A percentile compares a stretch with the other conserved stretches of the same genome.
Conservation (phyloP, 331 rosid species). For the Quercus tomentella region DNA sequence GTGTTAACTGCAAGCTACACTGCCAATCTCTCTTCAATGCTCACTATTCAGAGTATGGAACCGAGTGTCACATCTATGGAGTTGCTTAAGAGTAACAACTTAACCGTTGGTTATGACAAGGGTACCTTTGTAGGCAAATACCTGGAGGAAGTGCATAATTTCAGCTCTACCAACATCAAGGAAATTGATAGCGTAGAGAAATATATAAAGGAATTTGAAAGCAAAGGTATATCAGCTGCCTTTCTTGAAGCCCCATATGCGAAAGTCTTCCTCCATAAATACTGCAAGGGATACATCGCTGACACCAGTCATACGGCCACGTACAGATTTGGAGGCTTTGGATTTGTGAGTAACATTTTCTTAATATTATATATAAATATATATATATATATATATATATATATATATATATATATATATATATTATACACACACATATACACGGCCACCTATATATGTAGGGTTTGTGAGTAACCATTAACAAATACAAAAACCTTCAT, state of each 20-base stretch:
- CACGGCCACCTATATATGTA: background rate
- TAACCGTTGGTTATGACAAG: slow-evolving; percentile 48
- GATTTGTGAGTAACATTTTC: background rate
- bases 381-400: too few species aligned
- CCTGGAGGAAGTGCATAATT: slow-evolving; percentile 25
- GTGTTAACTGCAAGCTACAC: slow-evolving; percentile 62
- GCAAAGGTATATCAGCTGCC: slow-evolving; percentile 43
- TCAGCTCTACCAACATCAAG: slow-evolving; percentile 29
- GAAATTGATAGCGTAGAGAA: slow-evolving; percentile 6
- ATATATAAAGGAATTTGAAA: slow-evolving; percentile 21
- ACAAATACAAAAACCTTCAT: too few species aligned
- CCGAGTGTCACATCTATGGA: slow-evolving; percentile 37
- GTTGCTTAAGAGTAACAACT: slow-evolving; percentile 38
- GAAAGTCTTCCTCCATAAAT: background rate
- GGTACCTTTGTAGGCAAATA: slow-evolving; percentile 38
- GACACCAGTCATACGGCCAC: background rate
- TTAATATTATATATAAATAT: too few species aligned
- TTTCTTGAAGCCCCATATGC: slow-evolving; percentile 60
- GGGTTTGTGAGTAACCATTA: background rate
- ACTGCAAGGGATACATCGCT: background rate
- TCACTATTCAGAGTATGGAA: slow-evolving; percentile 38
- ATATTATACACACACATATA: too few species aligned
- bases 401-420: too few species aligned
- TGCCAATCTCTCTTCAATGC: slow-evolving; percentile 75
- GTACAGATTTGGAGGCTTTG: background rate